Conservation (phyloP, 768 basidiomycete species). For the Leucosporidium yakuticum region DNA sequence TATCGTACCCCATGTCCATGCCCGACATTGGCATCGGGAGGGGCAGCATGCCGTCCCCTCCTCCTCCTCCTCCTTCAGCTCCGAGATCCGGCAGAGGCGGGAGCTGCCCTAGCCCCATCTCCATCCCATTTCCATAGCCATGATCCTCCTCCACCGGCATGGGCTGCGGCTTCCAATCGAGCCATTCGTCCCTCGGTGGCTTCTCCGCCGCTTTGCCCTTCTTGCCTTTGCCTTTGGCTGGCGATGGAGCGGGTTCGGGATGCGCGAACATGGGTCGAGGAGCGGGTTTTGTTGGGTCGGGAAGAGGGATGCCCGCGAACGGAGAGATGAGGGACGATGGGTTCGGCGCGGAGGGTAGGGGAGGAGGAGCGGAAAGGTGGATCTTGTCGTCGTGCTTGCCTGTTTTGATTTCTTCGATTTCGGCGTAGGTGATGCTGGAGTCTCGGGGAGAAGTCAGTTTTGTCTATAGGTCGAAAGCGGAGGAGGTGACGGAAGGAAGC, state of each 20-base stretch:
- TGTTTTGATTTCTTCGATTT: conserved; percentile 25
- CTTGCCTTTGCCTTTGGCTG: not conserved
- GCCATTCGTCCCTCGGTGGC: not conserved
- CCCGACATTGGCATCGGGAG: too few relatives aligned
- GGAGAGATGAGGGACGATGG: too few relatives aligned
- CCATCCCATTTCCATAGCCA: not conserved
- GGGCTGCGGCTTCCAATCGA: not conserved
- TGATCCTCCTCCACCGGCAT: not conserved
- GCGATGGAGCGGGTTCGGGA: not conserved
- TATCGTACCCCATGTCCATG: too few relatives aligned
- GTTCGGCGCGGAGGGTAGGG: not conserved
- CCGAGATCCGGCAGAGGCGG: too few relatives aligned
- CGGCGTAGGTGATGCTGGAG: conserved; percentile 24
- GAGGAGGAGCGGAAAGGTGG: not conserved
- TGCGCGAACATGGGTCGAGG: too few relatives aligned
- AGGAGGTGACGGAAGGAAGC: not conserved
- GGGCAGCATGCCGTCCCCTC: too few relatives aligned
- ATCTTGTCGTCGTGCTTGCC: conserved; percentile 24
- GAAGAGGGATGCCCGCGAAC: too few relatives aligned
- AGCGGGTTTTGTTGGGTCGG: too few relatives aligned
- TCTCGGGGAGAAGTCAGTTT: not conserved
- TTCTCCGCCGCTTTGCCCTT: not conserved
- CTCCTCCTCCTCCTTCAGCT: too few relatives aligned
- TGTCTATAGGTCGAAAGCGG: not conserved
- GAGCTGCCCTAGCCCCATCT: too few relatives aligned